Conservation (phyloP, 2,329 filamentous ascomycete species). For the Beauveria asiatica region DNA sequence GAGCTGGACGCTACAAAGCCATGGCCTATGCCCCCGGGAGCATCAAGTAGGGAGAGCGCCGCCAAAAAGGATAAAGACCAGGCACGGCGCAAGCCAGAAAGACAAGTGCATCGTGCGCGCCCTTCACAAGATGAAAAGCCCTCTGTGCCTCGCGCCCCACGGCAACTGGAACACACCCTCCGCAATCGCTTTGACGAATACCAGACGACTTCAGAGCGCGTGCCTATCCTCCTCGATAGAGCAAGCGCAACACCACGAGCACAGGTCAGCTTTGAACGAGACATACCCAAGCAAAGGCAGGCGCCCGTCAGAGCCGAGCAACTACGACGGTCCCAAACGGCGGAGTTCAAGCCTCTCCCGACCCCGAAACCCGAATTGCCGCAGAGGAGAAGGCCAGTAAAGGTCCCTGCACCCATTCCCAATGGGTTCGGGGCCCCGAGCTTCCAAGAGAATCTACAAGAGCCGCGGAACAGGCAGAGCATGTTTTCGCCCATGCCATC, state of each 20-base stretch:
- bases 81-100: background rate
- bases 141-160: background rate
- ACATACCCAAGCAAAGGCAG: background rate
- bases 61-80: background rate
- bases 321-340: background rate
- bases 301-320: background rate
- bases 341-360: conserved; percentile 1
- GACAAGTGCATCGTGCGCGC: background rate
- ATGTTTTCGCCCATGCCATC: background rate
- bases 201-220: background rate
- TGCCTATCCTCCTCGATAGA: background rate
- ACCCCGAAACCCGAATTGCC: background rate
- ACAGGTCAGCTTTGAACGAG: background rate
- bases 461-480: background rate
- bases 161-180: background rate
- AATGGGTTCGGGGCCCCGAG: background rate
- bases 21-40: background rate
- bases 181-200: background rate
- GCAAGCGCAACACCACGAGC: background rate
- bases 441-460: background rate
- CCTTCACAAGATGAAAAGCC: background rate
- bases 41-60: background rate
- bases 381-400: background rate
- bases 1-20: background rate
- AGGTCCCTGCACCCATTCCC: background rate